Evolutionary conservation across 352 stramenopile genomes (phyloP).

Genomic region (Phytopythium litorale): DNA sequence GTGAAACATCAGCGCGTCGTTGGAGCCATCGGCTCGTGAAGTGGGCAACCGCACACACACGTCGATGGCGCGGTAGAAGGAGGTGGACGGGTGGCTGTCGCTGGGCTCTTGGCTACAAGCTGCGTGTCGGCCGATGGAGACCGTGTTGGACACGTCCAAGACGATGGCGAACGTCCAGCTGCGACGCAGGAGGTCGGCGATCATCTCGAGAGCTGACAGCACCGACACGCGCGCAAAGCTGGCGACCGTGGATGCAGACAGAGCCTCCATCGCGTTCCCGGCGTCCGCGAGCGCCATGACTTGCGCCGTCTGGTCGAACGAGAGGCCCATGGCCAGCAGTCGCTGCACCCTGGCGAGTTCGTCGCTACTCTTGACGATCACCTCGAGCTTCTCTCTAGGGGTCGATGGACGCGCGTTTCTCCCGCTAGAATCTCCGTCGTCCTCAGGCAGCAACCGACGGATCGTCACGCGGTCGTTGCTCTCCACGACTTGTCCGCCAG

Average conservation of each 20-base stretch:
- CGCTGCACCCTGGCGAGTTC: conserved; percentile 13
- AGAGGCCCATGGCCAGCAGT: conserved; percentile 11
- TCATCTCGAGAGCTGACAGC: conserved; percentile 12
- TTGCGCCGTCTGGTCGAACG: conserved; percentile 11
- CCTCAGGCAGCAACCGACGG: not conserved
- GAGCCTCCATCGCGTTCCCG: not conserved
- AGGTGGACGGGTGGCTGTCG: not conserved
- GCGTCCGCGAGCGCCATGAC: not conserved
- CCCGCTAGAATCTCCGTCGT: not conserved
- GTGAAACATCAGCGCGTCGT: conserved; percentile 20
- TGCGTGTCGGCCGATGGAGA: not conserved
- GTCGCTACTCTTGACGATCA: conserved; percentile 5
- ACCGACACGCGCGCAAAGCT: conserved; percentile 16
- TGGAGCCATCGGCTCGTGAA: not conserved
- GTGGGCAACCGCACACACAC: conserved; percentile 20
- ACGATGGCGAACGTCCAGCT: conserved; percentile 18
- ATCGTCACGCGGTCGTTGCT: not conserved
- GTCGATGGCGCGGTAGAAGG: conserved; percentile 16
- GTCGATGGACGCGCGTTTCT: not conserved
- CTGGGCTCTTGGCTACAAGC: not conserved
- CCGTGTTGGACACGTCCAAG: conserved; percentile 9
- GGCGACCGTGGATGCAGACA: not conserved
- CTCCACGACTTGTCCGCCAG: not conserved
- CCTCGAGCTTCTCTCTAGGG: not conserved
- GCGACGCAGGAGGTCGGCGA: conserved; percentile 14